phyloP scores from a whole-genome alignment of 768 basidiomycete species.

The Pilatotrama ljubarskyi region DNA sequence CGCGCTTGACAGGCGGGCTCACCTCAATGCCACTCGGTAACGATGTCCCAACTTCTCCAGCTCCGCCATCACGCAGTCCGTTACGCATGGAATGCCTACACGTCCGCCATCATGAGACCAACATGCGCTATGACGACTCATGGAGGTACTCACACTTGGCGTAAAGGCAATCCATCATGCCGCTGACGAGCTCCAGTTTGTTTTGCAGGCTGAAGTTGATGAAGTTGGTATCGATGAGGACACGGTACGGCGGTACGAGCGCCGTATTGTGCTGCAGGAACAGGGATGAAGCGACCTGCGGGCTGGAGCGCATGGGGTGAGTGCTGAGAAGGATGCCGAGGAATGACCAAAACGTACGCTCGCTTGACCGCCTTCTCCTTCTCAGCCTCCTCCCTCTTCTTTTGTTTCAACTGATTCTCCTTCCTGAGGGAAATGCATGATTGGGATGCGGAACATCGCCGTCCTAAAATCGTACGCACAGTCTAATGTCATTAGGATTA shows the following conservation, averaged over 20 bases:
- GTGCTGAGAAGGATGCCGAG: not conserved
- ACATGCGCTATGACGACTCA: not conserved
- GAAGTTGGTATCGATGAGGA: slow-evolving; percentile 98
- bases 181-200: slow-evolving; percentile 90
- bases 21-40: slow-evolving; percentile 94
- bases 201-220: slow-evolving; percentile 99
- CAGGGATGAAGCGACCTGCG: slow-evolving; percentile 85
- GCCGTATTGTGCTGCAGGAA: slow-evolving; percentile 95
- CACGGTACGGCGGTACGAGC: slow-evolving; percentile 94
- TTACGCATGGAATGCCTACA: slow-evolving; percentile 96
- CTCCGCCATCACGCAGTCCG: slow-evolving; percentile 98
- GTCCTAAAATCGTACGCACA: slow-evolving; percentile 54
- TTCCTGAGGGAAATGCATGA: slow-evolving; percentile 55
- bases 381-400: slow-evolving; percentile 78
- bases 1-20: slow-evolving; percentile 29
- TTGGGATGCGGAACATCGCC: not conserved
- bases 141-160: slow-evolving; percentile 77
- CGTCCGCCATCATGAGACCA: slow-evolving; percentile 11
- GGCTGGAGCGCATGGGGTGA: slow-evolving; percentile 43
- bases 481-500: slow-evolving; percentile 88
- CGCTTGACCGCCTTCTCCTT: slow-evolving; percentile 76
- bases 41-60: slow-evolving; percentile 96
- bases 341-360: slow-evolving; percentile 55
- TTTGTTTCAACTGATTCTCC: slow-evolving; percentile 88
- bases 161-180: slow-evolving; percentile 99